Percentiles rank a stretch among this genome's conserved stretches.
Evolutionary conservation across 192 early-diverging fungal species (phyloP).

Genomic region (Gaertneriomyces semiglobifer): DNA sequence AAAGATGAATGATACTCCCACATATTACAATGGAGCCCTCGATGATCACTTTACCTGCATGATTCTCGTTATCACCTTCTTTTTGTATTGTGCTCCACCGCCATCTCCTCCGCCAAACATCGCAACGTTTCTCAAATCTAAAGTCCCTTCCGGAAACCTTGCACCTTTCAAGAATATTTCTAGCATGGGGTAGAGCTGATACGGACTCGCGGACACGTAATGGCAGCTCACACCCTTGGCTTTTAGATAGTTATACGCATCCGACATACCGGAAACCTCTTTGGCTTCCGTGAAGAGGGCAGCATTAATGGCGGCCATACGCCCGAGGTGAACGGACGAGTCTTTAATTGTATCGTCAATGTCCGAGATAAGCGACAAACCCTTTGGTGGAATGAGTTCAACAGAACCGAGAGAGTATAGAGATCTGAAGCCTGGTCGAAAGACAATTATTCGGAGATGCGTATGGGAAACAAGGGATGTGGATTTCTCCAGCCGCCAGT

Average conservation of each 20-base stretch:
- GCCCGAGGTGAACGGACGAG: slow-evolving; percentile 68
- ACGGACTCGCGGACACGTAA: slow-evolving; percentile 84
- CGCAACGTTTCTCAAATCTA: slow-evolving; percentile 57
- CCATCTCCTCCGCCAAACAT: slow-evolving; percentile 22
- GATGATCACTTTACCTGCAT: slow-evolving; percentile 46
- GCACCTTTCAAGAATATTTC: slow-evolving; percentile 60
- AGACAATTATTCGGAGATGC: slow-evolving; percentile 36
- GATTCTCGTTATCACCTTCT: slow-evolving; percentile 52
- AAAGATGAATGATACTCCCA: neutral
- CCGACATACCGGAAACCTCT: slow-evolving; percentile 78
- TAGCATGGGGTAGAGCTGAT: slow-evolving; percentile 72
- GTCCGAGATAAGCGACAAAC: slow-evolving; percentile 75
- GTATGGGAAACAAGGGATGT: slow-evolving; percentile 15
- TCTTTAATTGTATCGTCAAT: slow-evolving; percentile 92
- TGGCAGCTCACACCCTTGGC: slow-evolving; percentile 65
- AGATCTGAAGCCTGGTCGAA: slow-evolving; percentile 24
- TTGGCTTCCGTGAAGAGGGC: slow-evolving; percentile 62
- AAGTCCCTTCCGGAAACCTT: slow-evolving; percentile 75
- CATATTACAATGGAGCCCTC: too few species aligned
- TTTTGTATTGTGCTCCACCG: slow-evolving; percentile 28
- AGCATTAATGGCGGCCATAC: slow-evolving; percentile 56
- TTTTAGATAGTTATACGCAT: slow-evolving; percentile 54
- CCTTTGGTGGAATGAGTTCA: slow-evolving; percentile 62
- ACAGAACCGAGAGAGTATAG: slow-evolving; percentile 46
- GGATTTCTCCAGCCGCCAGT: slow-evolving; percentile 36